Evolutionary conservation across 139 green algal genomes (phyloP).

Genomic region (Ulvella scutata): DNA sequence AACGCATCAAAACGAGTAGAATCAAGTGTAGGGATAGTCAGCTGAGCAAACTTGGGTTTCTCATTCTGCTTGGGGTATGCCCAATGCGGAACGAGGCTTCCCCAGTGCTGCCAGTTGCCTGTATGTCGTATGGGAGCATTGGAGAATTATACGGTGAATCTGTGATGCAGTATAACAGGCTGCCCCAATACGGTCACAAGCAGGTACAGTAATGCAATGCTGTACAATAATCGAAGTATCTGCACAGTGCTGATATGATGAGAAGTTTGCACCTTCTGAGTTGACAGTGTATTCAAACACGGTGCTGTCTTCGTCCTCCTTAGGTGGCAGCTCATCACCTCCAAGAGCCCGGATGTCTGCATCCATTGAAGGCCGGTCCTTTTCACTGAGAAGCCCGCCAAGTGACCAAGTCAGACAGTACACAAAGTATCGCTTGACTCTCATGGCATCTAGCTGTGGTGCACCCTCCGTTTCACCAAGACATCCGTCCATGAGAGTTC

Average conservation of each 20-base stretch:
- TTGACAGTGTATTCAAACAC: conserved; percentile 78
- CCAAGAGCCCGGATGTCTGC: conserved; percentile 29
- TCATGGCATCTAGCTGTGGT: neutral
- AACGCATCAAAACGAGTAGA: conserved; percentile 69
- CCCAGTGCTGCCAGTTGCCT: conserved; percentile 77
- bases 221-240: too few species aligned
- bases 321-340: conserved; percentile 26
- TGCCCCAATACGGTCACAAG: too few species aligned
- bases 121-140: too few species aligned
- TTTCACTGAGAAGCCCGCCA: conserved; percentile 61
- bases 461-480: neutral
- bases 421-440: conserved; percentile 70
- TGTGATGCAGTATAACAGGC: too few species aligned
- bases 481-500: conserved; percentile 58
- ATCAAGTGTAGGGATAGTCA: conserved; percentile 85
- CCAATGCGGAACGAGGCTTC: conserved; percentile 57
- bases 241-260: too few species aligned
- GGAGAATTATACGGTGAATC: too few species aligned
- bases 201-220: too few species aligned
- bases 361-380: conserved; percentile 59
- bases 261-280: conserved; percentile 29
- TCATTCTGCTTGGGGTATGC: conserved; percentile 58
- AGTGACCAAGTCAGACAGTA: conserved; percentile 74
- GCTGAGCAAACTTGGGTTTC: conserved; percentile 71
- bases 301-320: conserved; percentile 38